Evolutionary conservation across 495 filamentous ascomycete species (phyloP), one percentile per base, ranked within the genome.

Genomic region (Penicillium malachiteum): DNA sequence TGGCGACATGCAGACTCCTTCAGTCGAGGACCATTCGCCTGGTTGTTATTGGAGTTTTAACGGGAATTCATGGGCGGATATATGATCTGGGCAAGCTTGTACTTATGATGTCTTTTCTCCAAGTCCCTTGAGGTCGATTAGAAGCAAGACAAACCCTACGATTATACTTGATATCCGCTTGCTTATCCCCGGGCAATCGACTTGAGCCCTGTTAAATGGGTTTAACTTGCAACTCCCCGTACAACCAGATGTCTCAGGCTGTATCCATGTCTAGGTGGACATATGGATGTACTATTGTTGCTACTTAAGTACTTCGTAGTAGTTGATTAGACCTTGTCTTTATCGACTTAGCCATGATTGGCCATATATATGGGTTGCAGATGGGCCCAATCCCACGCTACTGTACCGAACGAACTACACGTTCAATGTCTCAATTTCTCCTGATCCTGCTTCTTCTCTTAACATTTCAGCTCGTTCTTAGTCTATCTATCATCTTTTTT

Each of bases 51-150:
- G 57, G 57, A 59, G 57, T 59, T 59, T 7, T 48, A 14, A 13
- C 30, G 35, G 37, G 18, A 41, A 21, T 31, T 10, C n/a, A 40
- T 38, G 35, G 52, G 52, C 34, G 35, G 52, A 55, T 34, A 48
- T 46, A 52, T 52, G 47, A 55, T 46, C 32, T 41, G 17, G 52
- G 42, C 16, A 37, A 47, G 42, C 39, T 34, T 55, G 57, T 59
- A 59, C 14, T 47, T 52, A 55, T 50, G 34, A 26, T 34, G 12
- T 18, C 33, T 39, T 40, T 12, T 51, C 30, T 48, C 34, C 35
- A 21, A n/a, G 14, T 7, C 42, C 17, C 12, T 14, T 42, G 7
- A 21, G 26, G 41, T 17, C 39, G 32, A 14, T 34, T 37, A 47
- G 47, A 38, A 56, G 30, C 17, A 45, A 39, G 40, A 42, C 21